Evolutionary conservation across 352 stramenopile species (phyloP).

Genomic region (Phytophthora quininea): DNA sequence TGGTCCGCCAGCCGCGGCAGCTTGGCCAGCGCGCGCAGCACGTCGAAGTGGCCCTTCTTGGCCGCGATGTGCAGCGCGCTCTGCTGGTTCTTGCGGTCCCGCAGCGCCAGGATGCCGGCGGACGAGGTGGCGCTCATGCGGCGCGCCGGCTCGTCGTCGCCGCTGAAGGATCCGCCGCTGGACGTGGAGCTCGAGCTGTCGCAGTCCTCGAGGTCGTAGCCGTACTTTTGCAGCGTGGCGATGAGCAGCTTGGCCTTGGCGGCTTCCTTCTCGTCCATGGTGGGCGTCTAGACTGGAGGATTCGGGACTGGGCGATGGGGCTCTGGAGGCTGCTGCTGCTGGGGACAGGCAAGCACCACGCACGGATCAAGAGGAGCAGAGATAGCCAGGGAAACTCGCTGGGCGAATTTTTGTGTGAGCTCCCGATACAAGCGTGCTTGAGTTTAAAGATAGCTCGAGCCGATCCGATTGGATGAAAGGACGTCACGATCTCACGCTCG

Average conservation of each 20-base stretch:
- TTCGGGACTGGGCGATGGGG: constrained; percentile 14
- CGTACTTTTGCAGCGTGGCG: constrained; percentile 84
- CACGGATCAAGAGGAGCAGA: constrained; percentile 20
- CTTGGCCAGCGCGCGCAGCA: constrained; percentile 79
- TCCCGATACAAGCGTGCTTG: constrained; percentile 15
- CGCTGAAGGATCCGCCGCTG: constrained; percentile 40
- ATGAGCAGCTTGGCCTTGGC: constrained; percentile 75
- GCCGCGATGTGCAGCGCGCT: constrained; percentile 85
- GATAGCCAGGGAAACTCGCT: constrained; percentile 21
- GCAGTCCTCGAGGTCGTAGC: constrained; percentile 72
- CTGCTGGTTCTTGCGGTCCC: constrained; percentile 86
- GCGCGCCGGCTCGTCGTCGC: constrained; percentile 30
- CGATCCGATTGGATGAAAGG: background rate
- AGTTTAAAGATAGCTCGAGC: constrained; percentile 23
- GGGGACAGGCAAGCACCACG: constrained; percentile 7
- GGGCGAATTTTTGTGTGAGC: constrained; percentile 27
- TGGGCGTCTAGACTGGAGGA: constrained; percentile 7
- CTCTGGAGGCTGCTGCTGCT: background rate
- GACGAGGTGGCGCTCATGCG: constrained; percentile 42
- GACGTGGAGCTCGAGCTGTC: constrained; percentile 36
- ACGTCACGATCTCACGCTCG: constrained; percentile 22
- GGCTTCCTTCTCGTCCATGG: constrained; percentile 56
- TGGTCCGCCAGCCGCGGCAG: constrained; percentile 73
- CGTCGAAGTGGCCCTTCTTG: constrained; percentile 84
- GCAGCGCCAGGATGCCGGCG: constrained; percentile 74